These are phyloP conservation scores for Apophysomyces variabilis DNA, from an alignment of 371 early-diverging fungal genomes.

Conservation along the genomic window DNA sequence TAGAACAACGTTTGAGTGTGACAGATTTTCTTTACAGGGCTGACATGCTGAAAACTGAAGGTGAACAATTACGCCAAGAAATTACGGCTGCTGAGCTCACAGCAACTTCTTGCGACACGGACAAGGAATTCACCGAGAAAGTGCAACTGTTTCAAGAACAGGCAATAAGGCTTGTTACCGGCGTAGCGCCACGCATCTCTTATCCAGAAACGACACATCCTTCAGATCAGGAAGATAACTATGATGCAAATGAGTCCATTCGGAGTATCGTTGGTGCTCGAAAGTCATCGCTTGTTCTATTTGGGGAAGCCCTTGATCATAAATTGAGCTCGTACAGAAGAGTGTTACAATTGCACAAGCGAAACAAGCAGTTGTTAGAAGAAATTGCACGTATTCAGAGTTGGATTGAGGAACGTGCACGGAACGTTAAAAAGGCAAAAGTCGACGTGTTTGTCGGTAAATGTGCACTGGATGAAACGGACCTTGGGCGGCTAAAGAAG, in stretches of 20 bases:
- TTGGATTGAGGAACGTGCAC: constrained; percentile 40
- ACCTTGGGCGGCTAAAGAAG: constrained; percentile 33
- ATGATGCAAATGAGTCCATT: constrained; percentile 40
- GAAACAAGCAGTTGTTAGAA: constrained; percentile 35
- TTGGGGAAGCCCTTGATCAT: constrained; percentile 46
- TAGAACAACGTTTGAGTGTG: constrained; percentile 51
- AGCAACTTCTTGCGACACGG: constrained; percentile 24
- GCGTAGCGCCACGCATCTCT: constrained; percentile 31
- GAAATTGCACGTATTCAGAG: constrained; percentile 33
- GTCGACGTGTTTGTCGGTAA: constrained; percentile 41
- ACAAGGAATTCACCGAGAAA: constrained; percentile 31
- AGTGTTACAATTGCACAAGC: constrained; percentile 36
- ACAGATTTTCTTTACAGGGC: constrained; percentile 48
- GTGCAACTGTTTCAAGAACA: constrained; percentile 38
- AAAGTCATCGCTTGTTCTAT: constrained; percentile 36
- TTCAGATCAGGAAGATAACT: constrained; percentile 32
- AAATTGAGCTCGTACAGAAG: constrained; percentile 39
- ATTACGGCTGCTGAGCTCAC: constrained; percentile 24
- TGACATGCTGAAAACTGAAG: constrained; percentile 22
- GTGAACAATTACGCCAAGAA: constrained; percentile 20
- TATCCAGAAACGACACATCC: constrained; percentile 39
- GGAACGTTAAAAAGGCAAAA: constrained; percentile 24
- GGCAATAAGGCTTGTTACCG: constrained; percentile 36
- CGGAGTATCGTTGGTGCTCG: constrained; percentile 35
- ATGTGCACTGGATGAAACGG: constrained; percentile 33